These are phyloP conservation scores for Yamadazyma ubonensis DNA, from an alignment of 805 yeast species.

Conservation along the genomic window DNA sequence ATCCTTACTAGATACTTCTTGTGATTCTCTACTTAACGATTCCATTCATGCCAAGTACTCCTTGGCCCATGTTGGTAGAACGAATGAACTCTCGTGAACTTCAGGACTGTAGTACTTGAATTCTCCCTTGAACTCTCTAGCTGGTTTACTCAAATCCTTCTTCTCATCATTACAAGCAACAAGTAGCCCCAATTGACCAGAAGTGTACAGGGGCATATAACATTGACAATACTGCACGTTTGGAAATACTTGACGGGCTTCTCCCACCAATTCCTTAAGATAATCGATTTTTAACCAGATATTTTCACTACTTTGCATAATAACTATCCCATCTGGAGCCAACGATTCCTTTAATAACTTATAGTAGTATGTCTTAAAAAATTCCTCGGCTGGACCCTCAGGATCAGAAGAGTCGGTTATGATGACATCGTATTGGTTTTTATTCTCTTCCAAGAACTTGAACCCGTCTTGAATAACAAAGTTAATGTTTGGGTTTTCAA, in stretches of 20 bases:
- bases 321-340: conserved; percentile 62
- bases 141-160: conserved; percentile 50
- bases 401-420: conserved; percentile 94
- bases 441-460: conserved; percentile 52
- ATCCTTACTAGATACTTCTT: no score
- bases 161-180: conserved; percentile 60
- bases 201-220: conserved; percentile 83
- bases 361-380: conserved; percentile 78
- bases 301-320: conserved; percentile 76
- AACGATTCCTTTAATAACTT: conserved; percentile 63
- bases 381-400: conserved; percentile 91
- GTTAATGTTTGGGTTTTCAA: conserved; percentile 61
- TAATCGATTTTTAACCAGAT: conserved; percentile 69
- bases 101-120: conserved; percentile 64
- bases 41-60: conserved; percentile 2
- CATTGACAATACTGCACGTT: conserved; percentile 69
- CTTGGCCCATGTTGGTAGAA: conserved; percentile 74
- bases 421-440: conserved; percentile 68
- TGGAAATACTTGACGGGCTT: conserved; percentile 56
- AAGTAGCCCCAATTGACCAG: conserved; percentile 82
- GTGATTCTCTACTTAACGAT: neutral
- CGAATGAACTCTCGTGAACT: conserved; percentile 71
- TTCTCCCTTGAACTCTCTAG: conserved; percentile 41
- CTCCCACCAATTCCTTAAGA: conserved; percentile 45
- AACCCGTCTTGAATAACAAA: conserved; percentile 82